Evolutionary conservation across 164 flowering plant species (phyloP).

Genomic region (Magnolia sinica): DNA sequence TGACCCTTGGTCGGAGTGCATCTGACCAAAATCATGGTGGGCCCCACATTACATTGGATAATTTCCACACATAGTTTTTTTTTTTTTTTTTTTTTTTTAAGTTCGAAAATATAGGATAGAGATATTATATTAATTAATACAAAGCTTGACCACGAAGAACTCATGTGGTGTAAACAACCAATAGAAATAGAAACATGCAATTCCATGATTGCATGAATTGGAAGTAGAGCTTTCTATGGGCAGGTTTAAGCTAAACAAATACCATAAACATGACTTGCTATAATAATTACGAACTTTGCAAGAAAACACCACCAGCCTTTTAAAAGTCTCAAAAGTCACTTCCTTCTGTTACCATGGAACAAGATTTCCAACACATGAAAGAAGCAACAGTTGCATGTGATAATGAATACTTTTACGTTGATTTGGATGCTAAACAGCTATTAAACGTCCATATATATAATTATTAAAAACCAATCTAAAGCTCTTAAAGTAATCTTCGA

Average conservation of each 20-base stretch:
- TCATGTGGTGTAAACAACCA: too few relatives aligned
- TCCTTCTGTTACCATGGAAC: neutral
- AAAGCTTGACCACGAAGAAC: too few relatives aligned
- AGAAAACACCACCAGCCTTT: conserved; percentile 17
- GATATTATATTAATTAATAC: too few relatives aligned
- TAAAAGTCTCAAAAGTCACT: conserved; percentile 13
- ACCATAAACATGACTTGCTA: conserved; percentile 12
- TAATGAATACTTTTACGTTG: conserved; percentile 15
- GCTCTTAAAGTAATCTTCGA: conserved; percentile 17
- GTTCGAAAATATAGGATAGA: too few relatives aligned
- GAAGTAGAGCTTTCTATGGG: conserved; percentile 11
- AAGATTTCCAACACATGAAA: neutral
- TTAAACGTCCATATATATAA: conserved; percentile 1
- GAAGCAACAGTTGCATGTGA: conserved; percentile 30
- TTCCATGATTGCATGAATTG: conserved; percentile 20
- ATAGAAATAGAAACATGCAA: neutral
- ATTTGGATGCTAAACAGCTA: conserved; percentile 22
- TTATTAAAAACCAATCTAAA: conserved; percentile 6
- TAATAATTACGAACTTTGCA: neutral
- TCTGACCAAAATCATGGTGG: too few relatives aligned
- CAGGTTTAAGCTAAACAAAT: conserved; percentile 11
- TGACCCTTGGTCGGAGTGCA: too few relatives aligned
- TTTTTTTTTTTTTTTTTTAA: too few relatives aligned
- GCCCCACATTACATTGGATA: too few relatives aligned
- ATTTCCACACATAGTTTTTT: too few relatives aligned